Base-by-base conservation (phyloP, 164 flowering plant genomes). In the Nelumbo lutea region DNA sequence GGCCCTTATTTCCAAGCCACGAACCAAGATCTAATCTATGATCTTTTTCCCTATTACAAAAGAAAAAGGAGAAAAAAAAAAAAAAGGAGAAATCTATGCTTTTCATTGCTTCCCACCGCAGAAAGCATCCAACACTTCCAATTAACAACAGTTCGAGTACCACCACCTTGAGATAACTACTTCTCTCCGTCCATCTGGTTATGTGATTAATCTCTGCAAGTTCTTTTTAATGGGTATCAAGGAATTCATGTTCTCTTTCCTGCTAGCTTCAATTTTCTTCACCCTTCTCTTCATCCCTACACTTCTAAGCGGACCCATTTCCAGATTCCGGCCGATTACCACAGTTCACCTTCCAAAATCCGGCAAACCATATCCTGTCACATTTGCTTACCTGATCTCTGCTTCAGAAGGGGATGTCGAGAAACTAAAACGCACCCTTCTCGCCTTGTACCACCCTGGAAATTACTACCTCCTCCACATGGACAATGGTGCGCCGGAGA, bases 381-480 rank as follows among this genome's bases (percentile, higher is more conserved):
- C 85, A 1, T 91, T 94, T 65, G 96, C 98, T 48, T 94, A 90
- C 84, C 70, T 94, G 48, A 90, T 94, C 70, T 94, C 98, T 0
- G 96, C 93, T 4, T 86, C 97, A 2, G 79, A 70, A 42, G 96
- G 93, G 0, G 98, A 94, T 72, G 56, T 79, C 46, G 13, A 13
- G 51, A 83, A 75, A 75, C 82, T 94, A 6, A 85, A 83, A 71
- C 79, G 98, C 27, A 46, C 80, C 10, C 47, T 94, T 15, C 77
- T 61, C 1, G 88, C 96, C 0, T 77, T 91, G 1, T 91, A 91
- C 75, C 97, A 94, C 66, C 98, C 97, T 0, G 86, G 78, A 0
- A 91, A 94, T 64, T 72, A 76, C 78, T 94, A 91, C 70, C 78
- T 94, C 51, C 79, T 91, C 44, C 97, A 94, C 75, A 61, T 94